Evolutionary conservation across 768 basidiomycete species (phyloP).

Genomic region (Termitomyces sp.): DNA sequence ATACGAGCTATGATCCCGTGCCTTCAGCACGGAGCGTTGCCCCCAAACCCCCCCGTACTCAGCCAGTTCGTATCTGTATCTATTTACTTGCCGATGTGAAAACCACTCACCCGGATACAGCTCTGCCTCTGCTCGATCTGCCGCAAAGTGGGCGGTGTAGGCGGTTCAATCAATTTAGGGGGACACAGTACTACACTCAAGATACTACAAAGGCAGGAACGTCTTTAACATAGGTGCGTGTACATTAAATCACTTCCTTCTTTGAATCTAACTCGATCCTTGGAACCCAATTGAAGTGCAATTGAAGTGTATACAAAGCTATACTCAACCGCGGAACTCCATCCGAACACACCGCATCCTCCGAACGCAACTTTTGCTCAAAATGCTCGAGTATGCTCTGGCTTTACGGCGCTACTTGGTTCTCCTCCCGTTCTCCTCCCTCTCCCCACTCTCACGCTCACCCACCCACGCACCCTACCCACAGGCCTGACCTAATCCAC

Average conservation of each 20-base stretch:
- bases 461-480: not conserved
- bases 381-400: constrained; percentile 67
- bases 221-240: constrained; percentile 49
- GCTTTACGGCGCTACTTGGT: constrained; percentile 58
- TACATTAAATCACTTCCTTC: no score
- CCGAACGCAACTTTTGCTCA: constrained; percentile 62
- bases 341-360: constrained; percentile 41
- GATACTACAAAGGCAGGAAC: constrained; percentile 49
- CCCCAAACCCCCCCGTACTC: constrained; percentile 55
- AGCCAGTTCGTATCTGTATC: no score
- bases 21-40: no score
- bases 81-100: no score
- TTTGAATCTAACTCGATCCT: no score
- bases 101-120: no score
- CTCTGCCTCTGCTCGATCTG: constrained; percentile 69
- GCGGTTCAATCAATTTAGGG: constrained; percentile 67
- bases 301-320: constrained; percentile 57
- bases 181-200: constrained; percentile 48
- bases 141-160: constrained; percentile 63
- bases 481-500: constrained; percentile 61
- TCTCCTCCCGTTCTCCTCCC: not conserved
- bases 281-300: no score
- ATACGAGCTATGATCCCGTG: no score
- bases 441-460: not conserved
- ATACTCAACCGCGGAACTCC: constrained; percentile 54